Base-by-base conservation (phyloP, 2,329 filamentous ascomycete species). In the Calonectria ilicicola region DNA sequence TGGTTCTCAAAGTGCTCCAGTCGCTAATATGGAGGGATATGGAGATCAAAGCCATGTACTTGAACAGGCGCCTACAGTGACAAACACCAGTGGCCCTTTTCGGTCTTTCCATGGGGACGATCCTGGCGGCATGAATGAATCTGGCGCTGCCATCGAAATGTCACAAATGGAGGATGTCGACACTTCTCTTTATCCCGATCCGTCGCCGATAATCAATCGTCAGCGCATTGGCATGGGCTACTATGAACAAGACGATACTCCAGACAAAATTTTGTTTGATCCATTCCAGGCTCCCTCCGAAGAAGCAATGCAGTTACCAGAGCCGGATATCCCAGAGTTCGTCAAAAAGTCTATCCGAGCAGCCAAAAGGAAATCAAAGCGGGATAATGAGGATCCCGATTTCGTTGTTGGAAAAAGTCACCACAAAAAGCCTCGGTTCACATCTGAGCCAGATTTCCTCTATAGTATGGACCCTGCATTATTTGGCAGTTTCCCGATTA, bases 201-300 rank as follows among this genome's bases (percentile, higher is more conserved):
- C 88, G 8, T 83, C 86, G n/a, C 53, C 65, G 23, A 77, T 84
- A 42, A 80, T 87, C 44, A 83, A 82, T 47, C 84, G 83, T n/a
- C 87, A 88, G 64, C 84, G 88, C 38, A 88, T 91, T 74, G 90
- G 90, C 19, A 88, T 90, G 85, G 90, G 89, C 12, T 91, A 91
- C 80, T 92, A 91, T 78, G 87, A 91, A 69, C 89, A 90, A 76
- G 89, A 90, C 72, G 88, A 90, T 75, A 86, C 86, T 26, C 86
- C 87, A 2, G 89, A 91, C 79, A 89, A 85, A 77, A 91, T 91
- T 79, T 80, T 91, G 3, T 92, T 91, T 70, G 89, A 92, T 74
- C 87, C 87, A 10, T 91, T 91, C 77, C 87, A 91, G 75, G 85
- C 85, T 32, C 90, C 89, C 6, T 82, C 87, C 15, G 83, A 85